Base-by-base conservation (phyloP, 1,284 basidiomycete genomes). In the Irpex lacteus region DNA sequence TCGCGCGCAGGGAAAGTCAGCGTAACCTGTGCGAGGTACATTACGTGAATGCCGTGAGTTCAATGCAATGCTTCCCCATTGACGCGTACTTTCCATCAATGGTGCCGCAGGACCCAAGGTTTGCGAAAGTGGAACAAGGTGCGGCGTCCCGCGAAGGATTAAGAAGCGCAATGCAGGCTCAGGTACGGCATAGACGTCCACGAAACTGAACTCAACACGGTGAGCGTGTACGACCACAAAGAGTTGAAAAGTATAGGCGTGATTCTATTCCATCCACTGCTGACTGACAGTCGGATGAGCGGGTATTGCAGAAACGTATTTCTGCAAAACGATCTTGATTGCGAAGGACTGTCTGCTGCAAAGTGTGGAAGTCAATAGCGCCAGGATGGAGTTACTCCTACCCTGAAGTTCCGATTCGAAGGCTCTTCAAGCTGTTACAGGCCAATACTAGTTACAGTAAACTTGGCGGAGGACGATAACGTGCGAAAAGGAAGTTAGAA, bases 401-500 rank as follows among this genome's bases (percentile, higher is more conserved):
- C 26, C 26, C 26, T 26, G 26, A 26, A 26, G 26, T 26, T 26
- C 26, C 26, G 26, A 26, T 26, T 26, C 26, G 26, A 26, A 26
- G 26, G 26, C 26, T 44, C 8, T 15, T 44, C 40, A 15, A 44
- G 40, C 26, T 26, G 40, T 11, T 44, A 9, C 15, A 44, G 40
- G 15, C 40, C 40, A 44, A 15, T 40, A 26, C 9, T 6, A 11
- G n/a, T 15, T 21, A 18, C n/a, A 57, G 53, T 38, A 19, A 32
- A 21, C 60, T 56, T 26, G 57, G 38, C 15, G n/a, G 47, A 54
- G 26, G 13, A 9, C 36, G 60, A 65, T 63, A 66, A 63, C 61
- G 65, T 66, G 65, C 62, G 61, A 66, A 61, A 58, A 53, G 11
- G 65, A 63, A 66, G 61, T 47, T 7, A 11, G 11, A 50, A 53